phyloP scores from a whole-genome alignment of 768 basidiomycete genomes.

The Lactarius hatsudake region DNA sequence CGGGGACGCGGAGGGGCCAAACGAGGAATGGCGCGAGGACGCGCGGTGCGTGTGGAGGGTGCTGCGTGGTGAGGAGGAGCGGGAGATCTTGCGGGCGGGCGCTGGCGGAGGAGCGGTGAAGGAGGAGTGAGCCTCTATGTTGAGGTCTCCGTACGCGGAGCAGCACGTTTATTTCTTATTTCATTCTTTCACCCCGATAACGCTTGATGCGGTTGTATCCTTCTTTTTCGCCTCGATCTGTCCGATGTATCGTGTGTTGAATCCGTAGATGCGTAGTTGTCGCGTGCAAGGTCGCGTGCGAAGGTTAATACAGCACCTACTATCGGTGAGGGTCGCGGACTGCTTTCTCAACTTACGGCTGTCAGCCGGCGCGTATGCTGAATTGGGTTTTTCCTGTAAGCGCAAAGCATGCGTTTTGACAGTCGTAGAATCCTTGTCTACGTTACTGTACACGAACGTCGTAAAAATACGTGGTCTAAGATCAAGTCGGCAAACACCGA shows the following conservation, averaged over 20 bases:
- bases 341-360: too few species aligned
- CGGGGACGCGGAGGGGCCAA: neutral
- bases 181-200: neutral
- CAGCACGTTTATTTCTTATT: neutral
- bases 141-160: neutral
- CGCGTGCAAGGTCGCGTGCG: neutral
- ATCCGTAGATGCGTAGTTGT: neutral
- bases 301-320: too few species aligned
- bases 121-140: slow-evolving; percentile 4
- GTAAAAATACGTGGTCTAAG: too few species aligned
- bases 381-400: too few species aligned
- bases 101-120: neutral
- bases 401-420: too few species aligned
- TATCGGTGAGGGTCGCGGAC: too few species aligned
- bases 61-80: slow-evolving; percentile 22
- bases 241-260: neutral
- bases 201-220: slow-evolving; percentile 6
- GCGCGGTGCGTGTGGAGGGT: slow-evolving; percentile 24
- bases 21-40: slow-evolving; percentile 20
- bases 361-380: too few species aligned
- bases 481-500: too few species aligned
- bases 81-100: slow-evolving; percentile 12
- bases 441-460: too few species aligned
- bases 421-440: too few species aligned
- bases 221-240: neutral